Percentiles rank a stretch among this genome's conserved stretches.
These are phyloP conservation scores for Solanum habrochaites DNA, from an alignment of 257 asterid genomes.

Conservation along the genomic window DNA sequence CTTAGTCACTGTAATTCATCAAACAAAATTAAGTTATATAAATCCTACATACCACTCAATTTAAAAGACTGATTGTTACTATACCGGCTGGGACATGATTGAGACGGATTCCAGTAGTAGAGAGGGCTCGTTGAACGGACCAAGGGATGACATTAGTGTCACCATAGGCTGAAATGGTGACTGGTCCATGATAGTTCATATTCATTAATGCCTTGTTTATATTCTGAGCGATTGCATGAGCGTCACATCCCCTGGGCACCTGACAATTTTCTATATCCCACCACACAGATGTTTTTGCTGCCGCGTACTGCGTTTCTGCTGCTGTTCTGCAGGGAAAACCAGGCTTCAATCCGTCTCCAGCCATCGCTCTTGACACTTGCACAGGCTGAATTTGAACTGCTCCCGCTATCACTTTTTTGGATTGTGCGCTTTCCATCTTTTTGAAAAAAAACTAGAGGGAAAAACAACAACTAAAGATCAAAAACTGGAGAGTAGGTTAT, in stretches of 20 bases:
- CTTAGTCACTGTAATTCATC: slow-evolving; percentile 21
- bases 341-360: background rate
- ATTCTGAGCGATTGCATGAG: slow-evolving; percentile 70
- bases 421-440: background rate
- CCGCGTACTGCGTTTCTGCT: slow-evolving; percentile 56
- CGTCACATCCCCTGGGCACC: slow-evolving; percentile 55
- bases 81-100: slow-evolving; percentile 81
- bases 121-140: slow-evolving; percentile 47
- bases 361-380: background rate
- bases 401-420: background rate
- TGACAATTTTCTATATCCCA: slow-evolving; percentile 94
- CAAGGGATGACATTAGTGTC: slow-evolving; percentile 53
- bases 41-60: too few species aligned
- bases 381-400: background rate
- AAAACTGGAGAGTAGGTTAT: too few species aligned
- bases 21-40: background rate
- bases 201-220: slow-evolving; percentile 64
- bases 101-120: slow-evolving; percentile 76
- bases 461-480: background rate
- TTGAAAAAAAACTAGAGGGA: background rate
- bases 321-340: background rate
- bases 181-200: slow-evolving; percentile 69
- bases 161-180: slow-evolving; percentile 68
- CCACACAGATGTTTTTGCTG: slow-evolving; percentile 78
- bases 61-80: background rate